Conservation (phyloP, 164 flowering plant genomes). For the Hamamelis virginiana region DNA sequence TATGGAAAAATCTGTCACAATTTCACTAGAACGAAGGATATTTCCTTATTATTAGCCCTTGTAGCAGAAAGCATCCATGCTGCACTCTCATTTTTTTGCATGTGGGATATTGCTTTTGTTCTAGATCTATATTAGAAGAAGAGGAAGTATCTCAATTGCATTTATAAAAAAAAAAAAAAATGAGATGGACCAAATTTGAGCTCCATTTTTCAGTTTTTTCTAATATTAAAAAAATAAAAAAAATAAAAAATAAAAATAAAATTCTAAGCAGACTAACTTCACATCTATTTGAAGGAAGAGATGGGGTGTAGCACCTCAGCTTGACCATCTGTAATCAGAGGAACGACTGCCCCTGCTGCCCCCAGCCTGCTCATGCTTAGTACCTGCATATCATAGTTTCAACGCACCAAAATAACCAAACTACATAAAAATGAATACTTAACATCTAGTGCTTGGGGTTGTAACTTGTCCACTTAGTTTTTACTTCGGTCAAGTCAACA, state of each 20-base stretch:
- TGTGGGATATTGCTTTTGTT: neutral
- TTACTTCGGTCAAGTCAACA: neutral
- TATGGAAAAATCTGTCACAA: no score
- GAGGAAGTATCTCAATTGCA: neutral
- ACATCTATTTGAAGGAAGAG: neutral
- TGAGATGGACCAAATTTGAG: neutral
- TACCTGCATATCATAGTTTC: slow-evolving; percentile 27
- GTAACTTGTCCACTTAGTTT: neutral
- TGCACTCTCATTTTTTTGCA: no score
- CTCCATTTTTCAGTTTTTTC: neutral
- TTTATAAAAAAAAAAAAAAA: no score
- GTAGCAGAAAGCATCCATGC: no score
- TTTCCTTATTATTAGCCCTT: no score
- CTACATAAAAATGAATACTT: no score
- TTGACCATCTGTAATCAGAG: slow-evolving; percentile 41
- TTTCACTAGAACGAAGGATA: no score
- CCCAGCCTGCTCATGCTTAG: slow-evolving; percentile 55
- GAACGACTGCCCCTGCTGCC: slow-evolving; percentile 49
- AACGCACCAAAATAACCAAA: neutral
- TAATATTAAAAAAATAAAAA: no score
- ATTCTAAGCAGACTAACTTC: neutral
- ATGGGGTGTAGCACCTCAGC: slow-evolving; percentile 26
- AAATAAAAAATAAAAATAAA: no score
- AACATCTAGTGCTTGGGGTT: neutral
- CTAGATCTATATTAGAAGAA: neutral